phyloP scores from a whole-genome alignment of 805 yeast species.

The Candida germanica region DNA sequence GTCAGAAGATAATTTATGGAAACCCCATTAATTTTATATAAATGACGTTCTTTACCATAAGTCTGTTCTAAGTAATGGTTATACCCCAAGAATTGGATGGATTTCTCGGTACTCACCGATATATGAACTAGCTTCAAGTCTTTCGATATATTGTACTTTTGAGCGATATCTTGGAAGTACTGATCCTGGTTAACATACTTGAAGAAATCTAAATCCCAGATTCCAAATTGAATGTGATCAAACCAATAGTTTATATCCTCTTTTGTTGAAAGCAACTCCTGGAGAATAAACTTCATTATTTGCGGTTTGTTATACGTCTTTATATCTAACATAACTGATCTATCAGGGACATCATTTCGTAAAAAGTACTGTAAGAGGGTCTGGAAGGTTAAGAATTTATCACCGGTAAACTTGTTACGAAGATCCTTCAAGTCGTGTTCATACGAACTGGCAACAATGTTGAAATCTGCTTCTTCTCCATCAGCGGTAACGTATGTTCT shows the following conservation, averaged over 20 bases:
- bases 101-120: constrained; percentile 30
- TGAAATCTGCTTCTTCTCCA: constrained; percentile 33
- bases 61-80: constrained; percentile 30
- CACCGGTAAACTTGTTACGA: constrained; percentile 31
- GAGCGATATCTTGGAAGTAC: constrained; percentile 27
- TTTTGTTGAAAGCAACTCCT: constrained; percentile 26
- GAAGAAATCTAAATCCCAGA: constrained; percentile 39
- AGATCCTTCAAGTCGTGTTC: constrained; percentile 25
- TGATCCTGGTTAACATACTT: constrained; percentile 39
- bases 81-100: constrained; percentile 32
- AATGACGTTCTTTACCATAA: constrained; percentile 19
- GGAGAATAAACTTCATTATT: constrained; percentile 25
- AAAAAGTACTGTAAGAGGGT: constrained; percentile 29
- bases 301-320: constrained; percentile 38
- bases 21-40: constrained; percentile 32
- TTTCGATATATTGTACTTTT: constrained; percentile 9
- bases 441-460: constrained; percentile 31
- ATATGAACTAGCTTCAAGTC: constrained; percentile 35
- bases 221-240: constrained; percentile 35
- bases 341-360: constrained; percentile 19
- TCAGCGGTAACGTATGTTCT: constrained; percentile 33
- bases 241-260: constrained; percentile 37
- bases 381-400: constrained; percentile 28
- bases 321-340: constrained; percentile 37
- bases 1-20: constrained; percentile 36